Conservation (phyloP, 1,284 basidiomycete genomes). For the Tilletia horrida region DNA sequence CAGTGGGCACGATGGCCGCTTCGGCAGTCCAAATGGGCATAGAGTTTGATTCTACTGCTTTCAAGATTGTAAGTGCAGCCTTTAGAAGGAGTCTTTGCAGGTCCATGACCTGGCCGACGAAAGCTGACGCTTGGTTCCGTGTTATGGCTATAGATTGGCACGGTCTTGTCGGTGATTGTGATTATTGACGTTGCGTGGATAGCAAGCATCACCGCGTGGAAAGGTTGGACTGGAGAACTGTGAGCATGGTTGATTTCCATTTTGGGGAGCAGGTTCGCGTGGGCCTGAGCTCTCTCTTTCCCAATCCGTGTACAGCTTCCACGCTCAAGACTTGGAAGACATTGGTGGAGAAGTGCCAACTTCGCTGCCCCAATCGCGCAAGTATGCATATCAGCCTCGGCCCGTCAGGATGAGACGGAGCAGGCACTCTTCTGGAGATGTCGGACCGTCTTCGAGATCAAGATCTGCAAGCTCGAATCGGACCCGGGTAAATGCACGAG, state of each 20-base stretch:
- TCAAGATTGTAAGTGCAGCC: conserved; percentile 33
- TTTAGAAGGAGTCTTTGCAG: background rate
- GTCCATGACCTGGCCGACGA: background rate
- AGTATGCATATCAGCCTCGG: conserved; percentile 5
- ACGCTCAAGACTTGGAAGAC: conserved; percentile 2
- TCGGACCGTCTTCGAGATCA: background rate
- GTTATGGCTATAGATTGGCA: background rate
- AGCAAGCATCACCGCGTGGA: background rate
- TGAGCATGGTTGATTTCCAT: background rate
- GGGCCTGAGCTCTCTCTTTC: too few relatives aligned
- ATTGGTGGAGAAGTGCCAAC: conserved; percentile 12
- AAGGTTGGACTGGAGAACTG: conserved; percentile 15
- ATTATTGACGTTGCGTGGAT: conserved; percentile 2
- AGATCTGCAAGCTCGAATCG: conserved; percentile 10
- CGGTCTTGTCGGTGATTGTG: conserved; percentile 7
- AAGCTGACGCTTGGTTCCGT: background rate
- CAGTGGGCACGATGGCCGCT: conserved; percentile 39
- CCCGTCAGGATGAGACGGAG: background rate
- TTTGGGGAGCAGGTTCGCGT: background rate
- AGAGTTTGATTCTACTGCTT: conserved; percentile 34
- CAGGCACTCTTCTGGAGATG: background rate
- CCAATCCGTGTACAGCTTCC: conserved; percentile 3
- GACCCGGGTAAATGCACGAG: background rate
- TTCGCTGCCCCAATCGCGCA: background rate
- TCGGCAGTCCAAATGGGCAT: conserved; percentile 36